A percentile compares a stretch with the other conserved stretches of the same genome.
These are phyloP conservation scores for Meyerozyma elateridarum DNA, from an alignment of 1,139 yeast genomes.

Conservation along the genomic window DNA sequence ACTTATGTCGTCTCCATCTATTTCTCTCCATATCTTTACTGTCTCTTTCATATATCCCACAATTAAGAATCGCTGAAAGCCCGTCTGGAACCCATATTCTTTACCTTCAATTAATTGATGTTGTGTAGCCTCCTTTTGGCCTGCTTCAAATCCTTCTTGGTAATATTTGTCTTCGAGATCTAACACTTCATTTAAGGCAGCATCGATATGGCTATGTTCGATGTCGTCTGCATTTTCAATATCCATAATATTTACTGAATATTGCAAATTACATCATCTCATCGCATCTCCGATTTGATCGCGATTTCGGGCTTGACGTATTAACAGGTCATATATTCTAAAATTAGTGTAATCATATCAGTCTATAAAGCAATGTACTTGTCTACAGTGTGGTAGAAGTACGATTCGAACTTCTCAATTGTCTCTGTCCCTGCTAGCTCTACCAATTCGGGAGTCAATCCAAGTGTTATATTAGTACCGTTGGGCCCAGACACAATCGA, in stretches of 20 bases:
- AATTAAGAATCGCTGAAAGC: slow-evolving; percentile 62
- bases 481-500: slow-evolving; percentile 10
- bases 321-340: no score
- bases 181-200: slow-evolving; percentile 46
- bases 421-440: not conserved
- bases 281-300: no score
- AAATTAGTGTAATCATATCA: no score
- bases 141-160: slow-evolving; percentile 57
- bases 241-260: slow-evolving; percentile 1
- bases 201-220: no score
- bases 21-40: slow-evolving; percentile 31
- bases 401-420: not conserved
- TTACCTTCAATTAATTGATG: slow-evolving; percentile 60
- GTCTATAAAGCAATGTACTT: no score
- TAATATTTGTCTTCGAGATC: slow-evolving; percentile 55
- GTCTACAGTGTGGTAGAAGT: not conserved
- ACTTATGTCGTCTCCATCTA: slow-evolving; percentile 14
- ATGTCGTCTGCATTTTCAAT: slow-evolving; percentile 18
- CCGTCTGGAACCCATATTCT: slow-evolving; percentile 76
- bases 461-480: not conserved
- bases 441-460: not conserved
- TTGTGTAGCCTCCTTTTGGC: slow-evolving; percentile 39
- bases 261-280: not conserved
- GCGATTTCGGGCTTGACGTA: no score
- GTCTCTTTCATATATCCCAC: slow-evolving; percentile 64